Percentiles rank a stretch among this genome's conserved stretches.
These are phyloP conservation scores for Asterophora parasitica DNA, from an alignment of 768 basidiomycete species.

Conservation along the genomic window DNA sequence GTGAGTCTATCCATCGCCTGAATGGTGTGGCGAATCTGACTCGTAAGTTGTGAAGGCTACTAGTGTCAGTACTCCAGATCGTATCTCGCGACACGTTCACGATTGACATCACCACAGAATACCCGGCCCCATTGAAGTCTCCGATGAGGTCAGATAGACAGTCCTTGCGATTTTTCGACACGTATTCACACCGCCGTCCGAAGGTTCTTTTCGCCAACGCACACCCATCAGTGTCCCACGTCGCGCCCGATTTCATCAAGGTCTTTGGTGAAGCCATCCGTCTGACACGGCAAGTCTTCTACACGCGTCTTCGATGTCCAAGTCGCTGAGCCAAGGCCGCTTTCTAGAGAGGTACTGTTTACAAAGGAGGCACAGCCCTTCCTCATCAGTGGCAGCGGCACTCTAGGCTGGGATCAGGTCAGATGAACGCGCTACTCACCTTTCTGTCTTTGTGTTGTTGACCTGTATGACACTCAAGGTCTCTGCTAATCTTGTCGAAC, in stretches of 20 bases:
- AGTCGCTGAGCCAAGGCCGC: constrained; percentile 6
- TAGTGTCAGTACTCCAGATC: constrained; percentile 37
- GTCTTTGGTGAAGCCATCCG: constrained; percentile 87
- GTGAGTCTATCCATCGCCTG: constrained; percentile 23
- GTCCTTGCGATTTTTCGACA: not conserved
- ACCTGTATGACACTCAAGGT: constrained; percentile 41
- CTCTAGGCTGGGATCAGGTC: constrained; percentile 95
- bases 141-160: constrained; percentile 32
- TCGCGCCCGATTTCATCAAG: constrained; percentile 82
- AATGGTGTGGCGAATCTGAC: constrained; percentile 18
- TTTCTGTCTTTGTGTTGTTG: not conserved
- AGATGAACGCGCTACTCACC: constrained; percentile 15
- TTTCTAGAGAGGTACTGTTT: constrained; percentile 63
- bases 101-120: constrained; percentile 35
- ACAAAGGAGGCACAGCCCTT: constrained; percentile 83
- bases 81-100: not conserved
- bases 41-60: constrained; percentile 30
- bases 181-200: not conserved
- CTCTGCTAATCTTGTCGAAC: constrained; percentile 84
- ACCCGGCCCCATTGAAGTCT: constrained; percentile 60
- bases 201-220: constrained; percentile 93
- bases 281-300: constrained; percentile 58
- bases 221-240: constrained; percentile 84
- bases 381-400: constrained; percentile 91
- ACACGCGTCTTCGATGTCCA: not conserved